Evolutionary conservation across 1,139 yeast genomes (phyloP), one percentile per base, ranked within the genome.

Genomic region (Diutina siamensis): DNA sequence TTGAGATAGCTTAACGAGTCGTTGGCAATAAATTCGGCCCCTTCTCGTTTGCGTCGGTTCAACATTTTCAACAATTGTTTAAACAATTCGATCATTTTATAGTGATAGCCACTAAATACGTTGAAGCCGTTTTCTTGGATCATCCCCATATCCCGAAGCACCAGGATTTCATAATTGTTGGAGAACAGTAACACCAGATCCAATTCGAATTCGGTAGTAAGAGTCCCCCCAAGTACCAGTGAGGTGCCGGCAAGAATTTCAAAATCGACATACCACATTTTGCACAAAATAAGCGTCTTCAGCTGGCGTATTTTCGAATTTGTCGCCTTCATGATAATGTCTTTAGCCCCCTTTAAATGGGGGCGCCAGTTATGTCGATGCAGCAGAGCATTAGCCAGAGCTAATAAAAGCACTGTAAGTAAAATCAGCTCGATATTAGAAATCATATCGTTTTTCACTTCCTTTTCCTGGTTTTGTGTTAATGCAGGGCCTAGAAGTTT

Each of bases 311-410:
- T 35, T 21, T 35, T 35, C 28, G 22, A 22, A 15, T 35, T 35
- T 44, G 70, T 68, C 35, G 74, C 69, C 50, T 78, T 79, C 47
- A 82, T 63, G 44, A 80, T 62, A 21, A 83, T 61, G 52, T 81
- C 86, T 51, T 83, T 81, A 1, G 88, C 92, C 21, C 89, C 89
- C 52, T 75, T 69, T 45, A 83, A 63, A 63, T 83, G 92, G 0
- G 88, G 82, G 50, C 92, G 67, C 94, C 92, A 83, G 53, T 78
- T 78, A 48, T 80, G 80, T 57, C 76, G 76, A 0, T 78, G 67
- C 47, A 67, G 66, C 10, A 83, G 69, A 0, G 88, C 88, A 57
- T 83, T 80, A 45, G 83, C 83, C 48, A 85, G 73, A 0, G 89
- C 81, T 38, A 83, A 61, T 40, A 83, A 59, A 19, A 83, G 64